These are phyloP conservation scores for Cornus florida DNA, from an alignment of 148 eudicot species.

Conservation along the genomic window DNA sequence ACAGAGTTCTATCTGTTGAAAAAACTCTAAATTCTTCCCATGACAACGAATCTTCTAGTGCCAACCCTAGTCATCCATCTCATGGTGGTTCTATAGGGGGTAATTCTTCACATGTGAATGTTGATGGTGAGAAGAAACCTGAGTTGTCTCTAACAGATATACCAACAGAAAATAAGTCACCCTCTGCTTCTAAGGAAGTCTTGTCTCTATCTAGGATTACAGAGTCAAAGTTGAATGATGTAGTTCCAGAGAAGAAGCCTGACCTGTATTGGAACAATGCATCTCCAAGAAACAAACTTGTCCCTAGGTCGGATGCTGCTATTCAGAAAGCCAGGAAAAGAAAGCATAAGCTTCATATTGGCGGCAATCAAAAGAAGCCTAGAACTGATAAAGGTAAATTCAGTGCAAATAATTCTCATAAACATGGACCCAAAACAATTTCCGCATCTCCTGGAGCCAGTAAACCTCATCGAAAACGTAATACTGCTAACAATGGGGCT, in stretches of 20 bases:
- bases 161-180: conserved; percentile 27
- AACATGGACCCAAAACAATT: conserved; percentile 32
- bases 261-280: conserved; percentile 23
- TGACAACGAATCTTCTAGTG: conserved; percentile 29
- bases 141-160: conserved; percentile 18
- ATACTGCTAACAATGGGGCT: conserved; percentile 36
- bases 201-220: conserved; percentile 27
- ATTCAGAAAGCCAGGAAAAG: conserved; percentile 45
- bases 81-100: conserved; percentile 42
- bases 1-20: conserved; percentile 14
- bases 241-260: conserved; percentile 35
- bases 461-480: conserved; percentile 46
- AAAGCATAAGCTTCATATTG: conserved; percentile 35
- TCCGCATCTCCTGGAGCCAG: conserved; percentile 23
- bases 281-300: conserved; percentile 26
- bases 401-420: conserved; percentile 25
- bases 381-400: conserved; percentile 37
- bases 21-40: conserved; percentile 32
- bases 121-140: conserved; percentile 31
- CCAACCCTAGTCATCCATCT: conserved; percentile 35
- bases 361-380: conserved; percentile 40
- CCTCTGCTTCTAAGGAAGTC: conserved; percentile 14
- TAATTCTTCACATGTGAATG: conserved; percentile 33
- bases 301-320: conserved; percentile 26
- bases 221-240: conserved; percentile 36